These are phyloP conservation scores for Diplodia corticola DNA, from an alignment of 2,329 filamentous ascomycete genomes.

Conservation along the genomic window DNA sequence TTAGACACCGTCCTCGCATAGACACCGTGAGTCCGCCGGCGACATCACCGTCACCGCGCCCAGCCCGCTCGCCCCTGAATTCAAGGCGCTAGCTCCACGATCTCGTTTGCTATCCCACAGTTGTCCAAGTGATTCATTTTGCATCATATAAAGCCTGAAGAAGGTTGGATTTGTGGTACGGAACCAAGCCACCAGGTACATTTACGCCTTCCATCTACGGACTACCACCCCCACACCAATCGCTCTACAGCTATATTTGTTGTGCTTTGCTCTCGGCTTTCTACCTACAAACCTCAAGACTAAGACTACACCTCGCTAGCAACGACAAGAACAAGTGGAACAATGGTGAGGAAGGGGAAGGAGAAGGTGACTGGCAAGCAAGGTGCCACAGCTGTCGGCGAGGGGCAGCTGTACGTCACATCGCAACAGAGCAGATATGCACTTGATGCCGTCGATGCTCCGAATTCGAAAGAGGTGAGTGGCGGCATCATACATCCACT, in stretches of 20 bases:
- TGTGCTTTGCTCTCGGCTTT: neutral
- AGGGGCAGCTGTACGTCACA: constrained; percentile 37
- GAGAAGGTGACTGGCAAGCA: constrained; percentile 26
- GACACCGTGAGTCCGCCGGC: too few species aligned
- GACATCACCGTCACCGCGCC: neutral
- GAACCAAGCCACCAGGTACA: neutral
- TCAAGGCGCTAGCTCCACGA: neutral
- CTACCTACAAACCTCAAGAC: neutral
- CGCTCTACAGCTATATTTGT: neutral
- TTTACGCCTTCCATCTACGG: neutral
- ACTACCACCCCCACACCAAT: neutral
- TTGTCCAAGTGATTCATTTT: too few species aligned
- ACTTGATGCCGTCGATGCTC: constrained; percentile 41
- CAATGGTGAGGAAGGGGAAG: constrained; percentile 37
- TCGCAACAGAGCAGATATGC: constrained; percentile 42
- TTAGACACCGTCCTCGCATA: too few species aligned
- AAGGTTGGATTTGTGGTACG: neutral
- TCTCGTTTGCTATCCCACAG: neutral
- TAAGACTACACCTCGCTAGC: neutral
- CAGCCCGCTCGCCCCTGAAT: neutral
- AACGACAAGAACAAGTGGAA: neutral
- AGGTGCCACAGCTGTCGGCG: constrained; percentile 30
- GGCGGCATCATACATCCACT: neutral
- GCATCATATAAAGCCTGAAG: too few species aligned
- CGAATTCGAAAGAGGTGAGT: constrained; percentile 39